Evolutionary conservation across 2,329 filamentous ascomycete species (phyloP), one percentile per base, ranked within the genome.

Genomic region (Fusarium mundagurra): DNA sequence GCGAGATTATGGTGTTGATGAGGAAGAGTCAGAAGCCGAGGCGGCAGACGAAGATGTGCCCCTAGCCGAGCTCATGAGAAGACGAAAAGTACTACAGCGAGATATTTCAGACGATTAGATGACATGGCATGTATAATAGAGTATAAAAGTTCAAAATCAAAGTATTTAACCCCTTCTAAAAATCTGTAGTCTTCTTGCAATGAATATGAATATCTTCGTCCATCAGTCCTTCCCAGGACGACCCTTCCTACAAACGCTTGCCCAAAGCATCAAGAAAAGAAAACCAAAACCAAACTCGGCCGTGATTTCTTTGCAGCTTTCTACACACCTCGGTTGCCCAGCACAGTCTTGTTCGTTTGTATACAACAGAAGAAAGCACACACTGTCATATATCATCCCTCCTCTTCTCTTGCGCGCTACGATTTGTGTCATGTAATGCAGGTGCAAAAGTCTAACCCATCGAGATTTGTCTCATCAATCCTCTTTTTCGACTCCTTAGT

Each of bases 1-100:
- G 57, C 86, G 88, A 47, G 94, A 96, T 77, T 96, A 92, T 78
- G 94, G 94, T 4, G 93, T 96, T 1, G 94, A 96, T 75, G 92
- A 94, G 77, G 92, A 93, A 20, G 88, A 94, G 64, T 69, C 65
- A 4, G 78, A 78, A 33, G 65, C 65, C 17, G 73, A 72, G 22
- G 64, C 60, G 17, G 69, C 82, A 13, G 87, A 89, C 22, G 87
- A 89, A 2, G 91, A 95, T 76, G 83, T 96, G 20, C 93, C 93
- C 0, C 82, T 96, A 45, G 90, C 89, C 8, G 91, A 94, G 79
- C 77, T 96, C 20, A 82, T 95, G 50, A 84, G 89, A 54, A 84
- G 90, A 72, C 84, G 90, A 71, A 89, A 85, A 69, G 80, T 83
- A 4, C 62, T 78, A 7, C 78, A 73, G 29, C 81, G 76, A 31